Conservation (phyloP, 2,329 filamentous ascomycete genomes). For the Hypoxylon sp. region DNA sequence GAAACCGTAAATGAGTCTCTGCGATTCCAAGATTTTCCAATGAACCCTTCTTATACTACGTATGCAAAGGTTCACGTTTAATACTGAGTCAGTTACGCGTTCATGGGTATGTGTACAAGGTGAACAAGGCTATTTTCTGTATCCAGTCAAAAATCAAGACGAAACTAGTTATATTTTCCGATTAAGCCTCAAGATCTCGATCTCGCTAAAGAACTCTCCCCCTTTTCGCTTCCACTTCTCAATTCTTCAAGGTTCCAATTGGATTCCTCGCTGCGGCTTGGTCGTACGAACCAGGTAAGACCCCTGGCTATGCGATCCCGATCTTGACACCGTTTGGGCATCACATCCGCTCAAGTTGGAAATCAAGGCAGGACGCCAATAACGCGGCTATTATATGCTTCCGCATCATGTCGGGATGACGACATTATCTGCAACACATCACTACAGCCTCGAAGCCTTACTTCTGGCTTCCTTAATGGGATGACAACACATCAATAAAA, state of each 20-base stretch:
- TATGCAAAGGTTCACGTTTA: constrained; percentile 4
- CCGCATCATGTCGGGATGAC: constrained; percentile 34
- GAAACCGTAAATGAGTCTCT: constrained; percentile 1
- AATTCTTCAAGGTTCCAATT: constrained; percentile 17
- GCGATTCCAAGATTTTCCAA: constrained; percentile 26
- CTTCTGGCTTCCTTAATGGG: not conserved
- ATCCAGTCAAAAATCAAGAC: constrained; percentile 3
- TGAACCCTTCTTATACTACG: constrained; percentile 1
- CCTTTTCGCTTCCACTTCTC: constrained; percentile 13
- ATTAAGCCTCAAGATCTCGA: constrained; percentile 46
- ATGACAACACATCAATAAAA: not conserved
- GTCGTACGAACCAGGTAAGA: constrained; percentile 19
- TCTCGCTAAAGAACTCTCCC: constrained; percentile 35
- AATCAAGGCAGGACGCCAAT: constrained; percentile 37
- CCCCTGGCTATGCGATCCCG: constrained; percentile 17
- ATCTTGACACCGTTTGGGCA: constrained; percentile 10
- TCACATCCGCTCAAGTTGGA: constrained; percentile 4
- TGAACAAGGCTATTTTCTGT: constrained; percentile 2
- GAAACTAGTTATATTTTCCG: constrained; percentile 30
- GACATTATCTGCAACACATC: constrained; percentile 24
- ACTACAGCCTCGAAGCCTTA: constrained; percentile 31
- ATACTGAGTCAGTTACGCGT: constrained; percentile 8
- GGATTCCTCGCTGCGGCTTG: constrained; percentile 11
- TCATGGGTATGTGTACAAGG: not conserved
- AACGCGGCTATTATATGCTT: constrained; percentile 24